These are phyloP conservation scores for Tephrocybe sp. DNA, from an alignment of 768 basidiomycete genomes.

Conservation along the genomic window DNA sequence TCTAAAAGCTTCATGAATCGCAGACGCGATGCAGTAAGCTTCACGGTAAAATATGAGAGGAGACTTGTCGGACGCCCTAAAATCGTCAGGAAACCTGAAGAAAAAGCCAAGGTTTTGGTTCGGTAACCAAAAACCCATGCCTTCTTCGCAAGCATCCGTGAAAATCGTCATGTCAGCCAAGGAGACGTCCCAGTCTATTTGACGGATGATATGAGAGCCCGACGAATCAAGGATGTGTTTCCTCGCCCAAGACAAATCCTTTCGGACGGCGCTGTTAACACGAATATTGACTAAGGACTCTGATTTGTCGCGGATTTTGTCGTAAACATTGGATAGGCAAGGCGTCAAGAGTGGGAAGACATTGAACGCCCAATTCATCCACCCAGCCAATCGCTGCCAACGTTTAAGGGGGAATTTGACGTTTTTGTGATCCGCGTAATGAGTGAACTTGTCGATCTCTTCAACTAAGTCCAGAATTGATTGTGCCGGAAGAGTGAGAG, in stretches of 20 bases:
- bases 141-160: slow-evolving; percentile 21
- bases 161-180: slow-evolving; percentile 15
- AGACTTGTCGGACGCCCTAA: too few species aligned
- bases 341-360: too few species aligned
- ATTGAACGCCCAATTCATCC: slow-evolving; percentile 42
- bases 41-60: slow-evolving; percentile 30
- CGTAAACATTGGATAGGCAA: slow-evolving; percentile 24
- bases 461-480: slow-evolving; percentile 12
- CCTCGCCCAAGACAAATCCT: too few species aligned
- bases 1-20: slow-evolving; percentile 3
- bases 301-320: background rate
- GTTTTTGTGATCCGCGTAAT: too few species aligned
- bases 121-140: slow-evolving; percentile 25
- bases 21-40: slow-evolving; percentile 20
- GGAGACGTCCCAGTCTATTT: slow-evolving; percentile 13
- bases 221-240: too few species aligned
- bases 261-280: background rate
- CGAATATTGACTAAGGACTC: too few species aligned
- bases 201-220: too few species aligned
- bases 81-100: background rate
- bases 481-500: slow-evolving; percentile 17
- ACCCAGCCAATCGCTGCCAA: slow-evolving; percentile 32
- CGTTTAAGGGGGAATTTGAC: background rate
- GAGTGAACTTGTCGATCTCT: too few species aligned
- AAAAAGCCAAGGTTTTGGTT: slow-evolving; percentile 10